Evolutionary conservation across 176 grass and related monocot genomes (phyloP).

Genomic region (Pharus latifolius): DNA sequence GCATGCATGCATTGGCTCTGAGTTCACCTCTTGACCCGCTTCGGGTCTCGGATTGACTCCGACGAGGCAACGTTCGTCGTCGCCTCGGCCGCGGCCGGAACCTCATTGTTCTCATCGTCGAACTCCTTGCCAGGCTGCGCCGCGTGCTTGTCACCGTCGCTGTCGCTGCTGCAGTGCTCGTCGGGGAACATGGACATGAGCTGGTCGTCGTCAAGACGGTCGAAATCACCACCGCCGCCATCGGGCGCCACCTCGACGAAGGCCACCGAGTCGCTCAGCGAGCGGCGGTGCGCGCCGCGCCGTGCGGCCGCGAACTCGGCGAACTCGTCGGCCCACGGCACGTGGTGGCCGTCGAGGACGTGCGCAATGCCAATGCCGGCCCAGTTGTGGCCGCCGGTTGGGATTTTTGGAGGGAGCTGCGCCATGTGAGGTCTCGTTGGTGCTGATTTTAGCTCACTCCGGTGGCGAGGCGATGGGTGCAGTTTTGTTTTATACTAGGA

Average conservation of each 20-base stretch:
- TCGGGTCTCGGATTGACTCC: constrained; percentile 50
- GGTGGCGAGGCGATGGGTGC: too few species aligned
- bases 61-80: background rate
- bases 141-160: constrained; percentile 14
- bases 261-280: constrained; percentile 78
- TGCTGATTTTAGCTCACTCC: too few species aligned
- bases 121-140: background rate
- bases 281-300: constrained; percentile 63
- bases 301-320: constrained; percentile 69
- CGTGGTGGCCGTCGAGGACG: background rate
- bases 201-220: constrained; percentile 88
- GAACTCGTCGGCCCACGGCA: constrained; percentile 60
- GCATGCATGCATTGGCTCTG: background rate
- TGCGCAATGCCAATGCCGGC: background rate
- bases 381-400: constrained; percentile 37
- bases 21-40: constrained; percentile 86
- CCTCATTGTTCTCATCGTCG: constrained; percentile 17
- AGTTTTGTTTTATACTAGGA: constrained; percentile 27
- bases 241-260: constrained; percentile 68
- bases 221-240: constrained; percentile 47
- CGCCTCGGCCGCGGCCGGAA: background rate
- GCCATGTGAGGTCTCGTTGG: constrained; percentile 32
- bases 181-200: constrained; percentile 99
- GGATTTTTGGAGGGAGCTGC: constrained; percentile 49
- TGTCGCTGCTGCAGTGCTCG: constrained; percentile 20